Percentiles rank a stretch among this genome's conserved stretches.
Conservation (phyloP, 495 filamentous ascomycete species). For the Xylaria acuta region DNA sequence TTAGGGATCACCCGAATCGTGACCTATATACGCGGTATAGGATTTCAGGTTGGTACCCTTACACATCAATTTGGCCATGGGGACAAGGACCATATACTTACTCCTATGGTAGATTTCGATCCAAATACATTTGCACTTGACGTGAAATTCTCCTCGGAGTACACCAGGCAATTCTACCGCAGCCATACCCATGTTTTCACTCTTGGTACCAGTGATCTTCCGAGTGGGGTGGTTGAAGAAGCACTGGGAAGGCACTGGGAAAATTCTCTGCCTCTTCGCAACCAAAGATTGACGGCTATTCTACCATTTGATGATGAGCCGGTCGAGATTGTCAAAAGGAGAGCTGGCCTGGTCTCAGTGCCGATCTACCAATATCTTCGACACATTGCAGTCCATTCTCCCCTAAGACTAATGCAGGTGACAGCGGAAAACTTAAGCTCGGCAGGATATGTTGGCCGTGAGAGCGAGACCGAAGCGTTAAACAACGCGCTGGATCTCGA, state of each 20-base stretch:
- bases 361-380: conserved; percentile 30
- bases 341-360: neutral
- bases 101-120: conserved; percentile 26
- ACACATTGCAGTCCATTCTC: conserved; percentile 35
- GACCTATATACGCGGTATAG: conserved; percentile 29
- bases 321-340: neutral
- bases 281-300: conserved; percentile 8
- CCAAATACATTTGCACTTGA: conserved; percentile 8
- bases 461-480: conserved; percentile 22
- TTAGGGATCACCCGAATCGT: conserved; percentile 22
- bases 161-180: conserved; percentile 21
- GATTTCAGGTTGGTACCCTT: conserved; percentile 15
- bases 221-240: conserved; percentile 2
- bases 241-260: neutral
- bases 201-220: conserved; percentile 16
- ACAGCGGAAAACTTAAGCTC: conserved; percentile 24
- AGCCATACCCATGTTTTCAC: conserved; percentile 34
- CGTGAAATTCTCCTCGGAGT: conserved; percentile 25
- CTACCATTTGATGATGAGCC: conserved; percentile 39
- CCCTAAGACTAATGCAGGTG: conserved; percentile 29
- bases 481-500: conserved; percentile 33
- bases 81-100: conserved; percentile 26
- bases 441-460: neutral
- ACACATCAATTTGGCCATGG: conserved; percentile 14
- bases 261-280: conserved; percentile 30